Evolutionary conservation across 352 stramenopile species (phyloP).

Genomic region (Halophytophthora batemanensis): DNA sequence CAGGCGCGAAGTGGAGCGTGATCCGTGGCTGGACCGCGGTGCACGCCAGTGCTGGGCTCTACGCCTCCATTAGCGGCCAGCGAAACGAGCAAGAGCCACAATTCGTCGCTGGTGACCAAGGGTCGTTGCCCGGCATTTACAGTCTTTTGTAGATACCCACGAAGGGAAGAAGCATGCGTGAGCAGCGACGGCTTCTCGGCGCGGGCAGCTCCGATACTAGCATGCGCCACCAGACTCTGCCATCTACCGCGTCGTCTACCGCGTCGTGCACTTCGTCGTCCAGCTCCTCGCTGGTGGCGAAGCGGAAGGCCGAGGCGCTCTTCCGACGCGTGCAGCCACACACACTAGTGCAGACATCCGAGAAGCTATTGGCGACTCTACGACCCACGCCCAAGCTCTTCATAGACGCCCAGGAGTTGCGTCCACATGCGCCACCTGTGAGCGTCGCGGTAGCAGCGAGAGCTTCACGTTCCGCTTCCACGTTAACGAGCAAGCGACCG

Average conservation of each 20-base stretch:
- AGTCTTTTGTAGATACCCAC: too few relatives aligned
- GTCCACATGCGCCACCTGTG: conserved; percentile 9
- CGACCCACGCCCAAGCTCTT: conserved; percentile 27
- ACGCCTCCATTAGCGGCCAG: too few relatives aligned
- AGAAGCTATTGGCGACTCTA: conserved; percentile 33
- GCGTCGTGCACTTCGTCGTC: conserved; percentile 1
- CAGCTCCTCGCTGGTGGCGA: conserved; percentile 4
- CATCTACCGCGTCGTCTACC: neutral
- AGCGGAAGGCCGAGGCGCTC: conserved; percentile 45
- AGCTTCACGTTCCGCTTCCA: neutral
- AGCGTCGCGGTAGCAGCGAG: conserved; percentile 15
- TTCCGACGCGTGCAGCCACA: conserved; percentile 53
- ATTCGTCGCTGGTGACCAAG: too few relatives aligned
- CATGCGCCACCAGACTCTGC: too few relatives aligned
- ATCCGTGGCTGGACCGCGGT: too few relatives aligned
- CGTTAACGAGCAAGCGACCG: conserved; percentile 1
- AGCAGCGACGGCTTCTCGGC: too few relatives aligned
- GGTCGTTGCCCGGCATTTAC: too few relatives aligned
- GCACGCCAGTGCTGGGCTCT: too few relatives aligned
- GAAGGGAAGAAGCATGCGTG: too few relatives aligned
- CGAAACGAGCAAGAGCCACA: too few relatives aligned
- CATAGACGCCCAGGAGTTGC: conserved; percentile 39
- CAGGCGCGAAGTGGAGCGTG: too few relatives aligned
- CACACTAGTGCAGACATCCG: conserved; percentile 50
- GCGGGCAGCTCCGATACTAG: too few relatives aligned